Percentiles rank a stretch among this genome's conserved stretches.
These are phyloP conservation scores for Fusarium camptoceras DNA, from an alignment of 2,329 filamentous ascomycete genomes.

Conservation along the genomic window DNA sequence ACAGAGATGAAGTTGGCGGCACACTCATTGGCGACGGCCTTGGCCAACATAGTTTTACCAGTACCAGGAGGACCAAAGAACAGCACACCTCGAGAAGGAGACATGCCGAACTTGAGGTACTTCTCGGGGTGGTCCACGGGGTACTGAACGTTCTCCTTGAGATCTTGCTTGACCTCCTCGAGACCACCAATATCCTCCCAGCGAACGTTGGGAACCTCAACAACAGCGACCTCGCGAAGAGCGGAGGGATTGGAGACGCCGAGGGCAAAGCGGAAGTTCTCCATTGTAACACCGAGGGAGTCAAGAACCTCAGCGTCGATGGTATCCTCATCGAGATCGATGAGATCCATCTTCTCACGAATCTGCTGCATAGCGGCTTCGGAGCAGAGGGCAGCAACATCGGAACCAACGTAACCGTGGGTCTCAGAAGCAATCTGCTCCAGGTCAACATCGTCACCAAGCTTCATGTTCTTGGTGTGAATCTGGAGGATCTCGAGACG, in stretches of 20 bases:
- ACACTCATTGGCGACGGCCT: conserved; percentile 99
- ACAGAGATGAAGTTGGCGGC: conserved; percentile 99
- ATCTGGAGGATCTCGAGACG: conserved; percentile 99
- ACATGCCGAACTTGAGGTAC: conserved; percentile 99
- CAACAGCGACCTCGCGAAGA: conserved; percentile 97
- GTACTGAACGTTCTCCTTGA: conserved; percentile 98
- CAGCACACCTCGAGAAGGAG: conserved; percentile 95
- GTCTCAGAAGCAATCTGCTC: conserved; percentile 98
- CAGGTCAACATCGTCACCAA: conserved; percentile 94
- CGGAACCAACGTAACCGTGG: conserved; percentile 98
- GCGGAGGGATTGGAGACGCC: conserved; percentile 98
- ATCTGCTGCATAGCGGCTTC: conserved; percentile 99
- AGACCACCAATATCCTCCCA: conserved; percentile 99
- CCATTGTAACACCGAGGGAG: conserved; percentile 98
- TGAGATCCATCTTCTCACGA: conserved; percentile 99
- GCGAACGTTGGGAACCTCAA: conserved; percentile 98
- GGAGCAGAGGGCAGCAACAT: conserved; percentile 97
- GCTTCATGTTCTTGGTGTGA: conserved; percentile 99
- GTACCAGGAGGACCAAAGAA: conserved; percentile 99
- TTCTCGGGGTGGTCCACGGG: conserved; percentile 99
- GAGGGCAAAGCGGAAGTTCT: conserved; percentile 99
- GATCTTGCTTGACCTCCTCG: conserved; percentile 98
- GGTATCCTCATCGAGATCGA: conserved; percentile 98
- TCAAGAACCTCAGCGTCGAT: conserved; percentile 99
- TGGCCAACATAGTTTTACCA: conserved; percentile 99